These are phyloP conservation scores for Iberis pinnata DNA, from an alignment of 345 rosid genomes.

Conservation along the genomic window DNA sequence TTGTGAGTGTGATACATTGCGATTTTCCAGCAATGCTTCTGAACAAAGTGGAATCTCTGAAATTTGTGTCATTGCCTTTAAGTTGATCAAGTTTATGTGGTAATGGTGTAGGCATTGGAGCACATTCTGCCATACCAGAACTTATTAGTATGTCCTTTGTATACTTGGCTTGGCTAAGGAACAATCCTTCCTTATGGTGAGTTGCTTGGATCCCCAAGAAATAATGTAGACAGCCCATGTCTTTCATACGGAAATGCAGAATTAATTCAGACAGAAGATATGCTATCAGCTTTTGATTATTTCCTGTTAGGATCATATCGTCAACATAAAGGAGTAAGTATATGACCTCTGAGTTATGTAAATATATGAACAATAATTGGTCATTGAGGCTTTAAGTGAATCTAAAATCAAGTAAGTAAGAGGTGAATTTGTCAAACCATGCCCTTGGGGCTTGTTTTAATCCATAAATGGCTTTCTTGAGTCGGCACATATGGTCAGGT, in stretches of 20 bases:
- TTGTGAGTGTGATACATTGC: neutral
- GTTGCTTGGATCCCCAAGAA: too few species aligned
- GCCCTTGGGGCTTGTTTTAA: neutral
- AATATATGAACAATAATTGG: neutral
- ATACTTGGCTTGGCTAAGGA: too few species aligned
- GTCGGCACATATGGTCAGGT: neutral
- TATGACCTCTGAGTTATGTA: neutral
- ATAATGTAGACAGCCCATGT: neutral
- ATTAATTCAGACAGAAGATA: too few species aligned
- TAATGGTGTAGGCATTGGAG: neutral
- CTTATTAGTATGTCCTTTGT: too few species aligned
- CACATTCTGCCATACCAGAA: too few species aligned
- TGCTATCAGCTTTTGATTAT: neutral
- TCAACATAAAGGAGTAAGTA: neutral
- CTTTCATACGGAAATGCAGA: too few species aligned
- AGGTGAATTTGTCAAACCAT: neutral
- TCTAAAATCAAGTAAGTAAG: neutral
- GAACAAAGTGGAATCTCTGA: too few species aligned
- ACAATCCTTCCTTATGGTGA: too few species aligned
- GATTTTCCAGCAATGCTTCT: neutral
- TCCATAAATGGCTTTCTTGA: neutral
- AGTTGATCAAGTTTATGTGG: neutral
- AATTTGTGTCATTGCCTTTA: too few species aligned
- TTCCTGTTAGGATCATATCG: neutral
- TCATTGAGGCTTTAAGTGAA: neutral